Evolutionary conservation across 2,329 filamentous ascomycete genomes (phyloP).

Genomic region (Neoscytalidium dimidiatum): DNA sequence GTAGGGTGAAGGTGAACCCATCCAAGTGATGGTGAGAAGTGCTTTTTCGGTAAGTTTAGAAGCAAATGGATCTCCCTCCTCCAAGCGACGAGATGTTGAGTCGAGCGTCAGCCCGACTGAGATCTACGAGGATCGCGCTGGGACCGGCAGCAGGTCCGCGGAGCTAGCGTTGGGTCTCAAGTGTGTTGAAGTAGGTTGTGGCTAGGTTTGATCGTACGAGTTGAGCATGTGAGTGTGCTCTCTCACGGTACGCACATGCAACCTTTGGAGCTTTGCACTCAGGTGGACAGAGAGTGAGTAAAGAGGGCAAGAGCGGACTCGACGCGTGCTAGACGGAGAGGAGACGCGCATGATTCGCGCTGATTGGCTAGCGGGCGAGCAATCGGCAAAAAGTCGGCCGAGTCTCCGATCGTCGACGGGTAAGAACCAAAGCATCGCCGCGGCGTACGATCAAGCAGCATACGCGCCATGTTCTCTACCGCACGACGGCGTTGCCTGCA

Average conservation of each 20-base stretch:
- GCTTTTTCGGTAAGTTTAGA: not conserved
- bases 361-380: not conserved
- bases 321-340: not conserved
- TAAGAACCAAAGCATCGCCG: constrained; percentile 1
- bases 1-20: not conserved
- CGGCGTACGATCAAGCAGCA: not conserved
- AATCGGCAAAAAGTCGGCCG: not conserved
- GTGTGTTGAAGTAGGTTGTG: not conserved
- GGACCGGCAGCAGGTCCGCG: not conserved
- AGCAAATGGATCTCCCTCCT: not conserved
- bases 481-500: constrained; percentile 58
- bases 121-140: not conserved
- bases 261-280: not conserved
- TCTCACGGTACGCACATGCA: not conserved
- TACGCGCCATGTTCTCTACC: constrained; percentile 63
- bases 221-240: not conserved
- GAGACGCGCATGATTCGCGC: not conserved
- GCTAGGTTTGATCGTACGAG: not conserved
- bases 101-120: not conserved
- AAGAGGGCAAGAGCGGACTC: not conserved
- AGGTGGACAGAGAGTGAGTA: not conserved
- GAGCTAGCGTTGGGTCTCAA: not conserved
- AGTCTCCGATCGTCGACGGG: not conserved
- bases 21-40: not conserved
- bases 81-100: constrained; percentile 1